Evolutionary conservation across 768 basidiomycete species (phyloP), one percentile per base, ranked within the genome.

Genomic region (Fomitopsis pulvina): DNA sequence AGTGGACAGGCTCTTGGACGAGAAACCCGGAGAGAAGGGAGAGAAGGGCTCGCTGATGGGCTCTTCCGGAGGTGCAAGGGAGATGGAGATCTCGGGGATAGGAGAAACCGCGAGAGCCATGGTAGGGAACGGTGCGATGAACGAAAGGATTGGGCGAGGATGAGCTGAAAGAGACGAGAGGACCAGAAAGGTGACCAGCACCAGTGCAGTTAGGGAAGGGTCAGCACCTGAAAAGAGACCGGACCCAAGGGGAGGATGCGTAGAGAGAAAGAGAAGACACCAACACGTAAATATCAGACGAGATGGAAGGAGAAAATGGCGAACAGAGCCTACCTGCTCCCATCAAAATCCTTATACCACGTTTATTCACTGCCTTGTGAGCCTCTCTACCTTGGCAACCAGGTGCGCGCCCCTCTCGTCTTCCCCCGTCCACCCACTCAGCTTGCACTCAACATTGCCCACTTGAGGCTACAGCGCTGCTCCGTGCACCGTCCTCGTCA

Each of bases 51-150:
- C 81, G 27, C 67, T 56, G 27, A 60, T 47, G 38, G 67, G 64
- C 44, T 77, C 74, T 56, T 77, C 71, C n/a, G 77, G 77, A 2
- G 82, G 79, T 42, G 86, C 79, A 28, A 73, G 79, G 20, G 83
- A 87, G 60, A 91, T 79, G 57, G 73, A 76, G 57, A 91, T 89
- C 54, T 76, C 71, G 56, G 87, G 86, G 58, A 87, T 67, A 50
- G 74, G 68, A 48, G 71, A 66, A 51, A 46, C 53, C 52, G 64
- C 63, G 57, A 66, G 57, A 45, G 48, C 57, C 65, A 66, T 66
- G 57, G 58, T 53, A 58, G 41, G 52, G 50, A 54, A 59, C 56
- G 52, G 48, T 50, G 54, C 41, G 32, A 29, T 24, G 50, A 45
- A 51, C 43, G 50, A 51, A 18, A 38, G 29, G 61, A 51, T 50